Percentiles rank a stretch among this genome's conserved stretches.
Evolutionary conservation across 2,329 filamentous ascomycete genomes (phyloP).

Genomic region (Lachnellula subtilissima): DNA sequence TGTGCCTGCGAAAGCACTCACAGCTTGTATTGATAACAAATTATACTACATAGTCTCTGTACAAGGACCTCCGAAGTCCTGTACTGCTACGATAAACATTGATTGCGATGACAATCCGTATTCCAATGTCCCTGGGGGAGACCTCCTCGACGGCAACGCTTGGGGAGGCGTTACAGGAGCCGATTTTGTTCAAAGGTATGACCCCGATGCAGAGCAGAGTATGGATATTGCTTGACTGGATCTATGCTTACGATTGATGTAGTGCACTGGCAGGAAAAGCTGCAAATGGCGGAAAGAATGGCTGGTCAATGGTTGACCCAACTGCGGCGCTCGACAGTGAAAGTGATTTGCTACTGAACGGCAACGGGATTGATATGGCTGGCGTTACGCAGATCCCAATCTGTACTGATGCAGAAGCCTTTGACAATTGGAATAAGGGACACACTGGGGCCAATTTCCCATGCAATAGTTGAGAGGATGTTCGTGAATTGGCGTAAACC

Average conservation of each 20-base stretch:
- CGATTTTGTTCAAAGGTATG: conserved; percentile 22
- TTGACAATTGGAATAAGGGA: background rate
- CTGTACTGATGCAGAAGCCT: background rate
- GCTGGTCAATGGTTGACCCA: background rate
- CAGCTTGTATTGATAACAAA: background rate
- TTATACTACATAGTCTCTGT: background rate
- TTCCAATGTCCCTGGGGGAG: conserved; percentile 20
- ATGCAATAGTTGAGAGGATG: background rate
- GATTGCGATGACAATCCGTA: background rate
- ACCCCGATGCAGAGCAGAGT: too few relatives aligned
- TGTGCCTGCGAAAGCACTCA: background rate
- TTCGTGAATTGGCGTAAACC: too few relatives aligned
- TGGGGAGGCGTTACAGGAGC: conserved; percentile 27
- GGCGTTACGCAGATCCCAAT: background rate
- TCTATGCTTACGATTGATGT: too few relatives aligned
- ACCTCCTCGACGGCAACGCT: conserved; percentile 18
- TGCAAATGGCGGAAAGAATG: background rate
- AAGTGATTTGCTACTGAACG: background rate
- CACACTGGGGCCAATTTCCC: background rate
- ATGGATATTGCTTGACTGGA: too few relatives aligned
- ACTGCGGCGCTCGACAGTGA: background rate
- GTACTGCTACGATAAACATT: background rate
- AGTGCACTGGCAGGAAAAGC: background rate
- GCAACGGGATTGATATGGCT: background rate
- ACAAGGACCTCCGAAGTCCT: background rate